Evolutionary conservation across 108 stramenopile genomes (phyloP).

Genomic region (Mediolabrus comicus): DNA sequence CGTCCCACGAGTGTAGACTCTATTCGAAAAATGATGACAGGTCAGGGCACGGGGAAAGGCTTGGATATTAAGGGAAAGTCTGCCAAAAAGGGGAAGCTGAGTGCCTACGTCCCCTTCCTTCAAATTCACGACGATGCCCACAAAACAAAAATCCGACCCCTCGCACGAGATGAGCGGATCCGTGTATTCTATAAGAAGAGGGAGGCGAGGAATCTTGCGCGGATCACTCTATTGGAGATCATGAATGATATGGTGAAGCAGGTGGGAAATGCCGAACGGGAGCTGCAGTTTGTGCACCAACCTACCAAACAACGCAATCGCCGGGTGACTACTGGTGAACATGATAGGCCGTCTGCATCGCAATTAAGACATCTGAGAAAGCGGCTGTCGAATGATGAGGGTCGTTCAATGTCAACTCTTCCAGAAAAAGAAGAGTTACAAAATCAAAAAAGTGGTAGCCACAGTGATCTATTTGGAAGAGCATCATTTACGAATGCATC

Average conservation of each 20-base stretch:
- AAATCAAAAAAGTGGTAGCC: background rate
- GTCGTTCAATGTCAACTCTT: background rate
- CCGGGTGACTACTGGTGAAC: background rate
- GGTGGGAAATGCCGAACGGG: constrained; percentile 5
- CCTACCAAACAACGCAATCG: background rate
- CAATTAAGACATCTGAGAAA: background rate
- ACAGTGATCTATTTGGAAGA: background rate
- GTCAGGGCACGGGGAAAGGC: constrained; percentile 52
- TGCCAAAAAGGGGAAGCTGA: constrained; percentile 50
- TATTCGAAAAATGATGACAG: constrained; percentile 45
- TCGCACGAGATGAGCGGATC: constrained; percentile 43
- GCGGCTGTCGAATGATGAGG: background rate
- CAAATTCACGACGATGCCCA: constrained; percentile 57
- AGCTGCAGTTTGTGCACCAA: background rate
- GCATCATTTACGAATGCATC: background rate
- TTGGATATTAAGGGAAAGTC: constrained; percentile 58
- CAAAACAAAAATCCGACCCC: constrained; percentile 50
- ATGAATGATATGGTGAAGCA: constrained; percentile 29
- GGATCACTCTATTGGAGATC: constrained; percentile 24
- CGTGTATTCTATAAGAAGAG: constrained; percentile 57
- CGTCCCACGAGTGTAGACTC: constrained; percentile 49
- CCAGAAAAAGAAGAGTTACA: background rate
- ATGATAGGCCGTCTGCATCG: background rate
- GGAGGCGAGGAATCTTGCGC: constrained; percentile 48
- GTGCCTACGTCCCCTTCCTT: constrained; percentile 51